Conservation (phyloP, 2,329 filamentous ascomycete genomes). For the Neurospora sp. region DNA sequence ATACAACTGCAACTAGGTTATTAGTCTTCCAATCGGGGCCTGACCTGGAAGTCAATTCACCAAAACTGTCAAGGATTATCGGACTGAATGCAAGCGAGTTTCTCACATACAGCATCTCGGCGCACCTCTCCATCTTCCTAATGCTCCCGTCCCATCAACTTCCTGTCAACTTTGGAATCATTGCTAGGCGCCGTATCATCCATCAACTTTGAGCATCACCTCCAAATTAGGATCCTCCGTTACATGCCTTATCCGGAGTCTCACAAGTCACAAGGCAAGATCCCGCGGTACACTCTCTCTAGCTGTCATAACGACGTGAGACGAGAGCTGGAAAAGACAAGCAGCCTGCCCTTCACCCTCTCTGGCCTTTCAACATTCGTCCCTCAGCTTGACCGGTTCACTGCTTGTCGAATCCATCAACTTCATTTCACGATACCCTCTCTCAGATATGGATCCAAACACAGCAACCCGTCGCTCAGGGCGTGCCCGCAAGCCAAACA, state of each 20-base stretch:
- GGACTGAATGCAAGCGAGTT: background rate
- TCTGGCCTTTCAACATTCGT: background rate
- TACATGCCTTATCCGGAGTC: background rate
- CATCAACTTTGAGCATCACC: background rate
- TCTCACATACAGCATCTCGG: background rate
- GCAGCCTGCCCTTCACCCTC: background rate
- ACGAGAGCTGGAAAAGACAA: slow-evolving; percentile 2
- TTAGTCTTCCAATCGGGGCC: background rate
- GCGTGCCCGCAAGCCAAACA: slow-evolving; percentile 7
- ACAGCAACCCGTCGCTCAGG: slow-evolving; percentile 10
- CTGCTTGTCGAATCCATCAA: background rate
- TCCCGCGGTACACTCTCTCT: background rate
- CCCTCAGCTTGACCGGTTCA: background rate
- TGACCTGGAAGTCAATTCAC: background rate
- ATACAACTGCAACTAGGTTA: background rate
- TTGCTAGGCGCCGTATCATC: background rate
- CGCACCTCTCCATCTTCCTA: background rate
- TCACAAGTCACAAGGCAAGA: background rate
- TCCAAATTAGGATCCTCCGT: background rate
- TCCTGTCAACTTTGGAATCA: background rate
- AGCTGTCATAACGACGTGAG: background rate
- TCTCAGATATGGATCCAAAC: background rate
- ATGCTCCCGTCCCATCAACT: background rate
- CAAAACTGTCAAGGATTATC: background rate
- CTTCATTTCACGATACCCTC: background rate